These are phyloP conservation scores for Acanthamoeba sp. DNA, from an alignment of 208 protist genomes.

Conservation along the genomic window DNA sequence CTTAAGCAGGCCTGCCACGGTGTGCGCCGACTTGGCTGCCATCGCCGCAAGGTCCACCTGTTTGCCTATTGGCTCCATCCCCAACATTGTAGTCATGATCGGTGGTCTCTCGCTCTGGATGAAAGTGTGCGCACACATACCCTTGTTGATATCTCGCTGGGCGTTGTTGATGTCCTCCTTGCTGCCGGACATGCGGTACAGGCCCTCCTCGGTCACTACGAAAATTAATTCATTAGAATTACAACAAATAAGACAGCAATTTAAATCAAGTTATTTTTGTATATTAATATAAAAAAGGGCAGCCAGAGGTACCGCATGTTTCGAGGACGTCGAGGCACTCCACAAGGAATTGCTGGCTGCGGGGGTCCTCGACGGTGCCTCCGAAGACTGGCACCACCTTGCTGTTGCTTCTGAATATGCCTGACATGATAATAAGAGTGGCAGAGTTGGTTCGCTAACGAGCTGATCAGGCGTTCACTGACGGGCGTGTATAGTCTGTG, in stretches of 20 bases:
- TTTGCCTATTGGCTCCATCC: neutral
- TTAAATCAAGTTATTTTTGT: neutral
- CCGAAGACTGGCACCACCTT: neutral
- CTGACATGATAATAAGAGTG: neutral
- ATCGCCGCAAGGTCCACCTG: conserved; percentile 12
- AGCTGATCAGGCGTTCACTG: neutral
- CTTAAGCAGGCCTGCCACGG: neutral
- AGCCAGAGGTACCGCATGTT: neutral
- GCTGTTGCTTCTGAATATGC: neutral
- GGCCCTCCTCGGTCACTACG: neutral
- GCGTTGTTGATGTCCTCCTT: conserved; percentile 12
- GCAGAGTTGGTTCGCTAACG: neutral
- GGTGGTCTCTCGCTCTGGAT: too few relatives aligned
- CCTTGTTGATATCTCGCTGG: neutral
- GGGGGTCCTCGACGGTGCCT: neutral
- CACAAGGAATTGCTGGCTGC: conserved; percentile 24
- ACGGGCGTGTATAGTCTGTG: too few relatives aligned
- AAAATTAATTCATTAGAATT: neutral
- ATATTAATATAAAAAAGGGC: neutral
- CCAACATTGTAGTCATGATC: too few relatives aligned
- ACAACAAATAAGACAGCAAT: neutral
- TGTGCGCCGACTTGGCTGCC: conserved; percentile 26
- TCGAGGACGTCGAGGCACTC: conserved; percentile 17
- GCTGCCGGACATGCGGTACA: conserved; percentile 37
- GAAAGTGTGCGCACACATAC: neutral